phyloP scores from a whole-genome alignment of 2,329 filamentous ascomycete species.

The Ceratocystis destructans region DNA sequence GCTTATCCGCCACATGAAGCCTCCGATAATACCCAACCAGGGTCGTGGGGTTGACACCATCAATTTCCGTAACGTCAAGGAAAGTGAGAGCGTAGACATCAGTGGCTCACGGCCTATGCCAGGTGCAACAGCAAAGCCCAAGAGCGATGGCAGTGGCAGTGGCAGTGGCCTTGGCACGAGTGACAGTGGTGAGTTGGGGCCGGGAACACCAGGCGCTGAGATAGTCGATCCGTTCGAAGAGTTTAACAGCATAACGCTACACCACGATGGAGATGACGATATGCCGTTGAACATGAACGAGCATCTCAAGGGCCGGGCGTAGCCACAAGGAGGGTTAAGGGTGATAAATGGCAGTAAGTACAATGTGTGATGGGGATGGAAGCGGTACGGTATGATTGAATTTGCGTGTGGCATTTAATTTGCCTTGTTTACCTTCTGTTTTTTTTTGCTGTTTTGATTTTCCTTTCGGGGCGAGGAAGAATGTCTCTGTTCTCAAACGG shows the following conservation, averaged over 20 bases:
- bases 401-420: neutral
- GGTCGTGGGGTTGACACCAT: conserved; percentile 83
- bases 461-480: conserved; percentile 1
- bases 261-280: conserved; percentile 82
- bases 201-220: conserved; percentile 83
- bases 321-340: neutral
- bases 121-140: conserved; percentile 13
- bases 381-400: conserved; percentile 1
- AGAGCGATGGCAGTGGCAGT: conserved; percentile 5
- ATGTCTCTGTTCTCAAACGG: neutral
- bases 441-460: neutral
- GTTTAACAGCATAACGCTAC: conserved; percentile 94
- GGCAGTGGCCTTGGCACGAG: conserved; percentile 19
- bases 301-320: conserved; percentile 22
- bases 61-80: conserved; percentile 97
- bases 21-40: conserved; percentile 86
- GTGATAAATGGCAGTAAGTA: neutral
- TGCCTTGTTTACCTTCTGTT: conserved; percentile 1
- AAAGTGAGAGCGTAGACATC: conserved; percentile 88
- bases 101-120: conserved; percentile 41
- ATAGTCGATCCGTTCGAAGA: conserved; percentile 86
- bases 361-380: neutral
- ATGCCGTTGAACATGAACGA: conserved; percentile 24
- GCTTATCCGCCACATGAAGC: conserved; percentile 91
- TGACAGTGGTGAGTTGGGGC: conserved; percentile 63